Evolutionary conservation across 306 rosid genomes (phyloP).

Genomic region (Carpinus viminea): DNA sequence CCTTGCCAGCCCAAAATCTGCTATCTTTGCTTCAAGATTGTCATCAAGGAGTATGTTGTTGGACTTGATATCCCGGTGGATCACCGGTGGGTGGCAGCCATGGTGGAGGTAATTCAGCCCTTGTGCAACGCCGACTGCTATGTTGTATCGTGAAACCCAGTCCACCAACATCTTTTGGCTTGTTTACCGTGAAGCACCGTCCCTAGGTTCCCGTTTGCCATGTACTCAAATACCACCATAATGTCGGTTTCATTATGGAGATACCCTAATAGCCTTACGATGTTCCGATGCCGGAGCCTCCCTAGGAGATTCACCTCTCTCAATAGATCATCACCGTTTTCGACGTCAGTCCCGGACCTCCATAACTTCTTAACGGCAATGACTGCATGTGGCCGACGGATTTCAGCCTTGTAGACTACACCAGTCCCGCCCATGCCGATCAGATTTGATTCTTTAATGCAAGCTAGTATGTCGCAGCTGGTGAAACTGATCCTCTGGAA

Average conservation of each 20-base stretch:
- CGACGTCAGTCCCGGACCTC: slow-evolving; percentile 54
- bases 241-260: slow-evolving; percentile 75
- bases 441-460: slow-evolving; percentile 71
- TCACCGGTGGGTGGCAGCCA: slow-evolving; percentile 76
- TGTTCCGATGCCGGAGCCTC: slow-evolving; percentile 84
- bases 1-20: slow-evolving; percentile 92
- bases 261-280: slow-evolving; percentile 75
- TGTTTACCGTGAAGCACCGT: slow-evolving; percentile 72
- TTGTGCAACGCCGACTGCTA: slow-evolving; percentile 87
- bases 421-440: slow-evolving; percentile 86
- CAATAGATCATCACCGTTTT: slow-evolving; percentile 52
- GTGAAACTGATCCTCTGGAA: slow-evolving; percentile 86
- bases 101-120: slow-evolving; percentile 87
- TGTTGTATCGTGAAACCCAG: slow-evolving; percentile 86
- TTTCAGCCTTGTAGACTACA: slow-evolving; percentile 85
- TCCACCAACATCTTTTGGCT: slow-evolving; percentile 61
- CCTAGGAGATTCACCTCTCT: slow-evolving; percentile 84
- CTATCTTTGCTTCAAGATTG: slow-evolving; percentile 75
- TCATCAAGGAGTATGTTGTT: slow-evolving; percentile 87
- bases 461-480: slow-evolving; percentile 62
- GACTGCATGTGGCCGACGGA: slow-evolving; percentile 51
- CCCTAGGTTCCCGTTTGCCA: slow-evolving; percentile 89
- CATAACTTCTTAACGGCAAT: slow-evolving; percentile 93
- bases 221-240: slow-evolving; percentile 76
- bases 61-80: slow-evolving; percentile 87